Conservation (phyloP, 805 yeast genomes). For the Grigorovia transvaalensis region DNA sequence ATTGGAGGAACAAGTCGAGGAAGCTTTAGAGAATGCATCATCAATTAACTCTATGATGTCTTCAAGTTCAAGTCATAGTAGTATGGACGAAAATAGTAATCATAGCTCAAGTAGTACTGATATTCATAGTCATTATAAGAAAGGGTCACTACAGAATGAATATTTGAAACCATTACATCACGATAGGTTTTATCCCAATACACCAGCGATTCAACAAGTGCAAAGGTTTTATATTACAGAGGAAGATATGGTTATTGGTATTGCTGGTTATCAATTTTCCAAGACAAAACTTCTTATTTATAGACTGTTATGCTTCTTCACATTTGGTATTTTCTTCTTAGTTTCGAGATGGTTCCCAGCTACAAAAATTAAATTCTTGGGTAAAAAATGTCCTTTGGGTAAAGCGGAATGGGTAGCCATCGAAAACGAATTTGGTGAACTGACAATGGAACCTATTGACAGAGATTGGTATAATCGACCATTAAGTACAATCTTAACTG, state of each 20-base stretch:
- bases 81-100: slow-evolving; percentile 16
- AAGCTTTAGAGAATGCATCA: slow-evolving; percentile 26
- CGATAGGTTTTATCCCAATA: slow-evolving; percentile 35
- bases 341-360: slow-evolving; percentile 80
- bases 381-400: slow-evolving; percentile 58
- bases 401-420: slow-evolving; percentile 86
- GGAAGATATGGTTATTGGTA: slow-evolving; percentile 88
- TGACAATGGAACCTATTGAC: slow-evolving; percentile 46
- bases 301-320: slow-evolving; percentile 41
- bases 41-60: slow-evolving; percentile 11
- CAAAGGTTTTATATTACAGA: slow-evolving; percentile 91
- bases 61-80: slow-evolving; percentile 13
- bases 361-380: slow-evolving; percentile 57
- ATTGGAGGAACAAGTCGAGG: slow-evolving; percentile 25
- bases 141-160: slow-evolving; percentile 22
- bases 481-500: slow-evolving; percentile 52
- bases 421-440: slow-evolving; percentile 89
- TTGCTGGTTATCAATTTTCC: slow-evolving; percentile 75
- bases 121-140: slow-evolving; percentile 14
- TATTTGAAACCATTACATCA: slow-evolving; percentile 30
- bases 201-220: slow-evolving; percentile 35
- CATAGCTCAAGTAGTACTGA: slow-evolving; percentile 17
- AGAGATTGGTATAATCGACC: slow-evolving; percentile 60
- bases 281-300: slow-evolving; percentile 37
- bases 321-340: slow-evolving; percentile 67